Conservation (phyloP, 768 basidiomycete genomes). For the Tricholoma flavovirens region DNA sequence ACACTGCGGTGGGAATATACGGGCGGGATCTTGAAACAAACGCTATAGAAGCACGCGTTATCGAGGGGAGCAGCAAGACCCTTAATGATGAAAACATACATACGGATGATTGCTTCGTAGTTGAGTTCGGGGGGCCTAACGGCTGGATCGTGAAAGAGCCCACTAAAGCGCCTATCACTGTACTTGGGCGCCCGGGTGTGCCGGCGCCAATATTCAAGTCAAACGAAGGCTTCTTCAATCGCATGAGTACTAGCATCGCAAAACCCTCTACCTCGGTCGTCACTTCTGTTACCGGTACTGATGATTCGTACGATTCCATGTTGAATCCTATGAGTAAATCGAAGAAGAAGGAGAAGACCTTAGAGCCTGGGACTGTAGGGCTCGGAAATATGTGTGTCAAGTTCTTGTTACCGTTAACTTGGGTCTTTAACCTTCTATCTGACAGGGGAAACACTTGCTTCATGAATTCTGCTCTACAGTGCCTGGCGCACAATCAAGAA, state of each 20-base stretch:
- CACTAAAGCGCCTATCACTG: conserved; percentile 13
- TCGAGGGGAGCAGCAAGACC: conserved; percentile 41
- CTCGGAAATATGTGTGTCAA: conserved; percentile 76
- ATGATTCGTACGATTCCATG: conserved; percentile 13
- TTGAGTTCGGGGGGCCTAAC: conserved; percentile 63
- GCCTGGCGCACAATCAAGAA: conserved; percentile 88
- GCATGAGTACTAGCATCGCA: conserved; percentile 11
- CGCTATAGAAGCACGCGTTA: conserved; percentile 30
- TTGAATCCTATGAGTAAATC: conserved; percentile 23
- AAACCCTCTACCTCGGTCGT: conserved; percentile 8
- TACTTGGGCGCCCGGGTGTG: conserved; percentile 18
- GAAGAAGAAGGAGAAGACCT: conserved; percentile 30
- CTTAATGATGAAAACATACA: conserved; percentile 56
- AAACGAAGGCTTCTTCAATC: conserved; percentile 51
- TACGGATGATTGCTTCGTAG: conserved; percentile 63
- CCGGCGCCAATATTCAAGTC: conserved; percentile 51
- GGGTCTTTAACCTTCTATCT: conserved; percentile 13
- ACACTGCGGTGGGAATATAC: conserved; percentile 28
- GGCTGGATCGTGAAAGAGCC: conserved; percentile 46
- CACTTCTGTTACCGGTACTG: conserved; percentile 11
- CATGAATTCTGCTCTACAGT: conserved; percentile 98
- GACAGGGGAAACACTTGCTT: conserved; percentile 93
- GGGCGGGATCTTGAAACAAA: conserved; percentile 21
- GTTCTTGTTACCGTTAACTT: not conserved
- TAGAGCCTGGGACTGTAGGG: conserved; percentile 77